Evolutionary conservation across 106 monocot genomes (phyloP), one percentile per base, ranked within the genome.

Genomic region (Dioscorea alata): DNA sequence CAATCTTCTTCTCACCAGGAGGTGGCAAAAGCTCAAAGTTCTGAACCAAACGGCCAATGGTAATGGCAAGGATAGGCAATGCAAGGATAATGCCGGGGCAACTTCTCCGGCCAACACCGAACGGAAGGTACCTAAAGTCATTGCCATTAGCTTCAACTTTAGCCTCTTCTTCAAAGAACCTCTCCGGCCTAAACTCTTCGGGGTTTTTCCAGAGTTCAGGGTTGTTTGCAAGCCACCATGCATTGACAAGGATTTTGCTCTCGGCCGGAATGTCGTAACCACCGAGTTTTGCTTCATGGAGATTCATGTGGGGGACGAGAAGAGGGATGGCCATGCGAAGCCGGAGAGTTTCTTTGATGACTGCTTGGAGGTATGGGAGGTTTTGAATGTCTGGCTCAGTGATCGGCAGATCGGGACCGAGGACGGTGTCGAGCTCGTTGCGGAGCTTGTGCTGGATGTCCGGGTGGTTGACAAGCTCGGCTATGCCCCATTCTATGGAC

Each of bases 251-350:
- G 49, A 86, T 62, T 76, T 76, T 86, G 65, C 71, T 76, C 67
- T 83, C 86, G 3, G 72, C 82, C 0, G 79, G 86, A 52, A 86
- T 76, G 60, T 69, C 73, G 57, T 62, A 86, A 14, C 79, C 82
- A 15, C 66, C 70, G 25, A 86, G 76, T 67, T 79, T 74, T 34
- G 86, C 82, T 3, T 76, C 82, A 14, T 73, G 59, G 33, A 86
- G 70, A 67, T 86, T 86, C 86, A 83, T 86, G 76, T 86, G 86
- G 57, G 86, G 82, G n/a, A 86, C 86, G 23, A 86, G 59, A 2
- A 86, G 72, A 8, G 86, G 86, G 61, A 86, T 80, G 18, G 79
- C 72, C 61, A 73, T 83, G 52, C 75, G 82, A 4, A 82, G 79
- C 22, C 86, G 64, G 52, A 83, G 86, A 1, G 86, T 80, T 71